Percentiles rank a stretch among this genome's conserved stretches.
These are phyloP conservation scores for Xerocomus spinulosus DNA, from an alignment of 768 basidiomycete species.

Conservation along the genomic window DNA sequence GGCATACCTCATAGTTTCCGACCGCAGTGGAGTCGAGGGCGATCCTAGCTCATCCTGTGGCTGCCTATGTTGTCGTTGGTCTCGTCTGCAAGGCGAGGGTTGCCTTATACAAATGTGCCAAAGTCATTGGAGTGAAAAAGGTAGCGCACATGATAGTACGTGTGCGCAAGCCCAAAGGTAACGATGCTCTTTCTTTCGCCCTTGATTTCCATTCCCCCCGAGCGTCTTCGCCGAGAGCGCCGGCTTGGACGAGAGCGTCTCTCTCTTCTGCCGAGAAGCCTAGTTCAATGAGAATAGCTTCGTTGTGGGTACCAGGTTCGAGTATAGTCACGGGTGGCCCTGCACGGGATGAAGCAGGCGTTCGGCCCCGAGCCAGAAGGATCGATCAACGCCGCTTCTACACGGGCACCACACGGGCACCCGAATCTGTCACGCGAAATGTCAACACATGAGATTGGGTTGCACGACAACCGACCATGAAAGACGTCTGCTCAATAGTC, in stretches of 20 bases:
- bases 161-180: too few species aligned
- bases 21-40: too few species aligned
- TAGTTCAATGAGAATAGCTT: conserved; percentile 48
- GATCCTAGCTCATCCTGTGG: too few species aligned
- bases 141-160: too few species aligned
- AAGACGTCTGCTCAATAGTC: conserved; percentile 70
- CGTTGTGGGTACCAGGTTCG: conserved; percentile 50
- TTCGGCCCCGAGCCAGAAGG: conserved; percentile 31
- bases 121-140: too few species aligned
- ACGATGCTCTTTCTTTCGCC: too few species aligned
- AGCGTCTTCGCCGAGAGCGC: conserved; percentile 42
- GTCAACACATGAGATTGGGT: too few species aligned
- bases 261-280: conserved; percentile 43
- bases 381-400: conserved; percentile 51
- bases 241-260: conserved; percentile 38
- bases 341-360: conserved; percentile 21
- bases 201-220: conserved; percentile 14
- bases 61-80: too few species aligned
- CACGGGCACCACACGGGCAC: conserved; percentile 70
- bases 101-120: too few species aligned
- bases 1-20: conserved; percentile 66
- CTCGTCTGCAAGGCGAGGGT: too few species aligned
- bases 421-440: conserved; percentile 58
- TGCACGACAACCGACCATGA: conserved; percentile 41
- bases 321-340: conserved; percentile 23